Evolutionary conservation across 116 monocot genomes (phyloP).

Genomic region (Dioscorea cayenensis): DNA sequence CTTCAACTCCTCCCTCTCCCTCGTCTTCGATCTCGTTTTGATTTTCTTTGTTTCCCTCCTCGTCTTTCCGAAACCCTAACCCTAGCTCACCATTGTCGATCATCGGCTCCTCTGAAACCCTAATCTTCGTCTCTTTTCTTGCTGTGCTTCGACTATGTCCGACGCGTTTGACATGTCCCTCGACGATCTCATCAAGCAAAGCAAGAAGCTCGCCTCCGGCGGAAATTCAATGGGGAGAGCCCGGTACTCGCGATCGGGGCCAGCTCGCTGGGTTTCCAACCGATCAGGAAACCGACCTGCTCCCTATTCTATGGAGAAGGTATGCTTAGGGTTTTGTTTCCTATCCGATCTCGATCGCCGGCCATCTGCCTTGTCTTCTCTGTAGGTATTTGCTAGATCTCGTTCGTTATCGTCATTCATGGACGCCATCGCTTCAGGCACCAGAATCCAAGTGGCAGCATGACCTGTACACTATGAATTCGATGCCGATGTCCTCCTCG

Average conservation of each 20-base stretch:
- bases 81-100: not conserved
- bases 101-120: not conserved
- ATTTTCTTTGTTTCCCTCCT: too few relatives aligned
- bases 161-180: conserved; percentile 67
- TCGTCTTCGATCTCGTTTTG: too few relatives aligned
- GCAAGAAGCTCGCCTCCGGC: conserved; percentile 49
- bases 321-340: conserved; percentile 15
- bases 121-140: not conserved
- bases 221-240: conserved; percentile 4
- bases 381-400: not conserved
- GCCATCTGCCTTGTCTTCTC: not conserved
- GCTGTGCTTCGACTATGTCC: conserved; percentile 23
- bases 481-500: conserved; percentile 21
- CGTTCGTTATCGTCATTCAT: conserved; percentile 2
- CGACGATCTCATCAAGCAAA: conserved; percentile 82
- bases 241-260: conserved; percentile 26
- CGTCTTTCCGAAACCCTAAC: too few relatives aligned
- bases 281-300: conserved; percentile 34
- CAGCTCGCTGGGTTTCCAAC: conserved; percentile 43
- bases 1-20: too few relatives aligned
- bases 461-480: conserved; percentile 41
- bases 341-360: not conserved
- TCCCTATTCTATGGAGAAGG: conserved; percentile 50
- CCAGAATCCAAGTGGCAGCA: conserved; percentile 74
- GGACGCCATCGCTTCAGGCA: conserved; percentile 18